phyloP scores from a whole-genome alignment of 768 basidiomycete genomes.

The Phaeotremella fagi region DNA sequence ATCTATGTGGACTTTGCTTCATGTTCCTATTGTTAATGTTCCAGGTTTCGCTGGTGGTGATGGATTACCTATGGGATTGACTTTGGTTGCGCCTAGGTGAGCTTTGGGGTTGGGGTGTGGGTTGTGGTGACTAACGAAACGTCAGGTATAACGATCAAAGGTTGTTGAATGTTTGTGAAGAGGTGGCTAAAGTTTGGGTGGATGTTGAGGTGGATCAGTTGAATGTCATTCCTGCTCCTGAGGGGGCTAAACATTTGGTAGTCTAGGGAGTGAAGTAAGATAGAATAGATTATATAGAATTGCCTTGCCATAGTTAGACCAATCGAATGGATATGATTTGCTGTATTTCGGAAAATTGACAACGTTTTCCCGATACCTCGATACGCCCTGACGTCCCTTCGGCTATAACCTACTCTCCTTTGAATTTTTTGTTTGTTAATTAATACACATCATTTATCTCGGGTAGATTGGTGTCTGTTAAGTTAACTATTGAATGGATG shows the following conservation, averaged over 20 bases:
- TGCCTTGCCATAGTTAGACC: no score
- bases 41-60: slow-evolving; percentile 41
- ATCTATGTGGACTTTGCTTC: slow-evolving; percentile 42
- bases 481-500: no score
- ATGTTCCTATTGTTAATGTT: slow-evolving; percentile 35
- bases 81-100: slow-evolving; percentile 37
- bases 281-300: no score
- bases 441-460: no score
- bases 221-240: slow-evolving; percentile 8
- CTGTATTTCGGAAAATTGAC: no score
- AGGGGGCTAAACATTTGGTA: slow-evolving; percentile 1
- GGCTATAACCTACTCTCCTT: background rate
- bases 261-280: no score
- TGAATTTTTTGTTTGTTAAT: no score
- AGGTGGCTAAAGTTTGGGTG: slow-evolving; percentile 30
- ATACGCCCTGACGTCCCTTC: background rate
- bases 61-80: slow-evolving; percentile 44
- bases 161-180: slow-evolving; percentile 26
- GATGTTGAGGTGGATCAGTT: slow-evolving; percentile 19
- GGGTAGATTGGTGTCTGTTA: no score
- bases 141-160: slow-evolving; percentile 35
- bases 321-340: no score
- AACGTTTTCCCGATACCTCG: background rate
- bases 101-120: background rate
- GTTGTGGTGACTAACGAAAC: no score